Base-by-base conservation (phyloP, 2,329 filamentous ascomycete genomes). In the Domatiomyces catenatus region DNA sequence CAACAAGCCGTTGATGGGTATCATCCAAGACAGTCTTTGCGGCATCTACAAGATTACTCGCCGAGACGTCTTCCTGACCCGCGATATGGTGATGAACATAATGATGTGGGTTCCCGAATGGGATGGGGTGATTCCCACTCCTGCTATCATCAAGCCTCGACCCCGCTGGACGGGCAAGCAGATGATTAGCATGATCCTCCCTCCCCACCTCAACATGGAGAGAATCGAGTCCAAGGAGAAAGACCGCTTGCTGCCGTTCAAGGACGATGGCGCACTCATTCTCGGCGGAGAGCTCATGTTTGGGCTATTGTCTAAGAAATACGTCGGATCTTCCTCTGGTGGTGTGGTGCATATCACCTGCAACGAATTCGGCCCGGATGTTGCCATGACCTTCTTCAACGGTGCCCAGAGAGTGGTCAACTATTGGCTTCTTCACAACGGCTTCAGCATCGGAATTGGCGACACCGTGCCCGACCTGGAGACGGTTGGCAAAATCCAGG, bases 111-210 rank as follows among this genome's bases (percentile, higher is more conserved):
- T 98, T 49, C 92, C 92, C 18, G 83, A 89, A 50, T 98, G 93
- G 93, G 88, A 98, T 68, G 93, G 93, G 45, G 77, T 93, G 47
- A 87, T 98, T 60, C 92, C 92, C 5, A 80, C 83, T 36, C 92
- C 92, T 12, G 88, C 90, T n/a, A 94, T 99, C 56, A 63, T 94
- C 57, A 95, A 94, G 69, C 92, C 92, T 8, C 76, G 81, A 49
- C 88, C 92, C 43, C 81, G 88, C 59, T 99, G 92, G 92, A 96
- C 90, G 48, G 92, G 92, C 60, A 99, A 99, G 71, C 92, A 99
- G 70, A 83, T 99, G 58, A 81, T 94, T 64, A 95, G 89, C 68
- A 80, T 96, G 80, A 80, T 92, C 52, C 84, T 98, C 57, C 90
- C 92, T 15, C 74, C 80, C 50, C 86, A 88, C 56, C 81, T 98